Evolutionary conservation across 305 asterid genomes (phyloP), one percentile per base, ranked within the genome.

Genomic region (Ilex paraguariensis): DNA sequence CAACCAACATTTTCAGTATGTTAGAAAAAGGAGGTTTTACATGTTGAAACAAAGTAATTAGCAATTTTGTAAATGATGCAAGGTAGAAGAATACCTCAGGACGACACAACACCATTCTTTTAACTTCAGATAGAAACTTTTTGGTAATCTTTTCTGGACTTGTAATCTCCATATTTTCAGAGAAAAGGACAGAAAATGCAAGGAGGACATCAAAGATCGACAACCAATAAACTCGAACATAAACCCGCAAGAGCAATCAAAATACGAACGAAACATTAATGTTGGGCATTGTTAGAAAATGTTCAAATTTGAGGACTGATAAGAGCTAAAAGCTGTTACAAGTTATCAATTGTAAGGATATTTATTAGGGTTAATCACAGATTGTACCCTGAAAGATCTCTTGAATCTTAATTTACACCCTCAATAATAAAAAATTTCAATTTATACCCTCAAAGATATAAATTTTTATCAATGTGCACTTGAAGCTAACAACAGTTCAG

Each of bases 51-150:
- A 46, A 8, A 46, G 5, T 11, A 4, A 46, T 11, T 15, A 52
- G n/a, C 8, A 52, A 15, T 14, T 52, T n/a, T 52, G 56, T 7
- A 5, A 52, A 4, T 52, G 5, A 13, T 52, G n/a, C 8, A 46
- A 16, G 14, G 4, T 16, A 2, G 15, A 9, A 15, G 1, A 31
- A 30, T 75, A 87, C 97, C 88, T 85, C 79, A 16, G 91, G 90
- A 33, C 79, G 68, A 64, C 98, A 86, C 3, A 88, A 68, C 13
- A 86, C 73, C 14, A 73, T 68, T 74, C 81, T 80, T 82, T 88
- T 91, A 51, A 86, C 57, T 10, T 75, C 71, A 60, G 82, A 77
- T 42, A 86, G 64, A 53, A 80, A 54, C 42, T 59, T 75, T 74
- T 76, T 81, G 31, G 85, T 73, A 66, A 42, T 69, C 53, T 56